Base-by-base conservation (phyloP, 306 rosid genomes). In the Alnus glutinosa region DNA sequence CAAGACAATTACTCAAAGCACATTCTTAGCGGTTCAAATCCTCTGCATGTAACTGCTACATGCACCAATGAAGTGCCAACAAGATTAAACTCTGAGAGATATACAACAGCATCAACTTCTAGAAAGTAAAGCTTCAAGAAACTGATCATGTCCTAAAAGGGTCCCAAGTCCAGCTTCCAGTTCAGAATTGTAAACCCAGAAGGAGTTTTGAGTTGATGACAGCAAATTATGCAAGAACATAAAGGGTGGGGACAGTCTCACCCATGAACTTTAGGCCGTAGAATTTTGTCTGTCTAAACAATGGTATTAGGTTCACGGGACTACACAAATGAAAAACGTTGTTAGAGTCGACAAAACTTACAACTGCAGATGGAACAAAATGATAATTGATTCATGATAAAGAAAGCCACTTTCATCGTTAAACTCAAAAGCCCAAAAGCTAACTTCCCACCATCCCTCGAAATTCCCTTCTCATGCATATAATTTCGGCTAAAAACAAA, bases 351-450 rank as follows among this genome's bases (percentile, higher is more conserved):
- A 68, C 70, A 58, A 77, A 42, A 18, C 49, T 63, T 39, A 39
- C 39, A 75, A 78, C 62, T 80, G 74, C 52, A 72, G 71, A 62
- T 70, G 71, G 61, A 78, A 80, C 62, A 79, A 76, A 46, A 75
- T 61, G 75, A 82, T 71, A 80, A 80, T 84, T 79, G 82, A 80
- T 71, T 77, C 85, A 82, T 88, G 90, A 92, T 85, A 83, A 85
- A 64, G 89, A 89, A 86, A 86, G 85, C 85, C 94, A 90, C 80
- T 86, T 75, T 76, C 90, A 87, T 92, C 93, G 93, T 92, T 86
- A 83, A 80, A 79, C 97, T 87, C 93, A 86, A 87, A 87, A 90
- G 86, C 82, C 88, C 47, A 83, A 70, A 92, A 87, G 87, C 84
- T 42, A 80, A 4, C 74, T 80, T 81, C 64, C 85, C 87, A 85